Evolutionary conservation across 2,329 filamentous ascomycete genomes (phyloP), one percentile per base, ranked within the genome.

Genomic region (Fusarium transvaalense): DNA sequence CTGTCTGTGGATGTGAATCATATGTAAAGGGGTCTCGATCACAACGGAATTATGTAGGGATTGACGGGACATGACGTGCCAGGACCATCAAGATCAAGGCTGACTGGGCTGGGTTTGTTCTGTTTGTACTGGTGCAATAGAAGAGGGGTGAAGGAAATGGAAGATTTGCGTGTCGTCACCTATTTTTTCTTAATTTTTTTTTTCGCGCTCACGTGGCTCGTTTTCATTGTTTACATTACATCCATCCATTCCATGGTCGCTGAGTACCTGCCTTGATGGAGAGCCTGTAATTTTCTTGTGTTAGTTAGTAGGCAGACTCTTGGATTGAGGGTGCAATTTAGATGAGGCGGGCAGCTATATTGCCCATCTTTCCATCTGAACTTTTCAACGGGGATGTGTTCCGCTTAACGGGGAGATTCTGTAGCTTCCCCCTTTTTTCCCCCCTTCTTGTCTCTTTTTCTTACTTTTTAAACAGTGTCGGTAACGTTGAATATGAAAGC

Each of bases 131-230:
- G 32, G 47, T 51, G 60, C 66, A 31, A 31, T 45, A 51, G 67
- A 70, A 70, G 67, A 70, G 67, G 67, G 67, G 67, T 70, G 67
- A 70, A 70, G 21, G 43, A 29, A 31, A 71, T 70, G 55, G 67
- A 70, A 70, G 47, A 27, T 66, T 45, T 46, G 34, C 23, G 35
- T 65, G 64, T 68, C 60, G 56, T 68, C 67, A 64, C 63, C 50
- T 63, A 35, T 35, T 35, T 35, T 61, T 39, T 46, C 54, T 46
- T 48, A 25, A 29, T 31, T 51, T 37, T 5, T 38, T 38, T 48
- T 64, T 54, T 56, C 32, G 38, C 51, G 52, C 64, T 70, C 67
- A 70, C 67, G 67, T 70, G 67, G 67, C 60, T 68, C 19, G 19
- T 51, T 48, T 54, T 46, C 38, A 29, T 38, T 42, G 46, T 58